Base-by-base conservation (phyloP, 2,329 filamentous ascomycete species). In the Colletotrichum caudatum region DNA sequence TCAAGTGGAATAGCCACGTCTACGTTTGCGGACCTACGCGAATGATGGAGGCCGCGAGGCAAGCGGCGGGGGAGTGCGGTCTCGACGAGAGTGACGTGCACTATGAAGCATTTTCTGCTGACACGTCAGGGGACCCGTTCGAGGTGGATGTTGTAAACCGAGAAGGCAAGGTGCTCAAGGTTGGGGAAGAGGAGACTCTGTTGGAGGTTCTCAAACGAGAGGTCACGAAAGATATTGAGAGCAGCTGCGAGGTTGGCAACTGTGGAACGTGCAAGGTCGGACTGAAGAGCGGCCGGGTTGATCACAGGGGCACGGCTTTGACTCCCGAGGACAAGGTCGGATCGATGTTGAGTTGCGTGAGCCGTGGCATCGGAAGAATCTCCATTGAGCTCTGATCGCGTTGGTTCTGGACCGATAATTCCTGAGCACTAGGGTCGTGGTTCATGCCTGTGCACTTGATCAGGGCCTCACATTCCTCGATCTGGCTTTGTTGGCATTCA, bases 1-100 rank as follows among this genome's bases (percentile, higher is more conserved):
- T 87, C 63, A 80, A 82, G 6, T 87, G 85, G 84, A 89, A 88
- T 74, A 86, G 86, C 12, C 86, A 87, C 63, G 79, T 92, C 5
- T 92, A 91, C 76, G 85, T 88, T 33, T 92, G 90, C 76, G 90
- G 90, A 0, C 89, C 90, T 0, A 74, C 77, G 11, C 82, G 86
- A 9, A 84, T 92, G 80, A 88, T 91, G 82, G 84, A 87, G 7
- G 86, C 85, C 54, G 85, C 87, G 0, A 77, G 76, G 26, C 75
- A 74, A 2, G 83, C 82, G 16, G 84, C 85, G 0, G 79, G 80
- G 11, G 78, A 78, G 9, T 80, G 80, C 11, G 81, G 83, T 0
- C 80, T 92, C 0, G 77, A 82, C 0, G 80, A 84, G 2, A 80
- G 83, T 0, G 87, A 89, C 51, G 81, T 91, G 1, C 89, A 92